Base-by-base conservation (phyloP, 345 rosid genomes). In the Diplotaxis tenuifolia region DNA sequence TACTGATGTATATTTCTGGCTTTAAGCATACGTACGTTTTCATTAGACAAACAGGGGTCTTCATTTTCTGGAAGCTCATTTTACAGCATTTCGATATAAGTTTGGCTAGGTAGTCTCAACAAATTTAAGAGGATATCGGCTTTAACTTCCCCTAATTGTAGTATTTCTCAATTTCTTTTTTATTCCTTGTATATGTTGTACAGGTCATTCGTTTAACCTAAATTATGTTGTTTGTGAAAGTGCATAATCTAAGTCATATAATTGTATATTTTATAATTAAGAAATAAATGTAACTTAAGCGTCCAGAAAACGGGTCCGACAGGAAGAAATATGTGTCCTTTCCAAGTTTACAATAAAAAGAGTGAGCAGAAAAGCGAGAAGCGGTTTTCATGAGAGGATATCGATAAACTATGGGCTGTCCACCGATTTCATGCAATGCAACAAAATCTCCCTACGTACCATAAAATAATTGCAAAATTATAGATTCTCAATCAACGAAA, bases 341-440 rank as follows among this genome's bases (percentile, higher is more conserved):
- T 21, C 4, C 9, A 25, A 22, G 31, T 50, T 15, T 60, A 63
- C 21, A 62, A 14, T 5, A 4, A 53, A 3, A 36, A 56, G 6
- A 45, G 18, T 45, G 19, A 45, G 15, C 19, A 45, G 9, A 18
- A 31, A 52, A 62, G 64, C 25, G 36, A 36, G 52, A 76, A n/a
- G 80, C 71, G 80, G 80, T 76, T 76, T 76, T 5, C 71, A 64
- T 23, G 32, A 45, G 71, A 64, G 67, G 64, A 63, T 64, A 47
- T 29, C 9, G 20, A 23, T 69, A 70, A 55, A 63, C 80, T 23
- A 58, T 64, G 80, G 80, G 75, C 80, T 64, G 62, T 57, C 23
- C 72, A 77, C 80, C 49, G 80, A 71, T 34, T 65, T 58, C 76
- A 65, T 77, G 80, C 76, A 71, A 77, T 71, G 76, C 76, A 71